Evolutionary conservation across 805 yeast genomes (phyloP).

Genomic region (Candida peoriensis): DNA sequence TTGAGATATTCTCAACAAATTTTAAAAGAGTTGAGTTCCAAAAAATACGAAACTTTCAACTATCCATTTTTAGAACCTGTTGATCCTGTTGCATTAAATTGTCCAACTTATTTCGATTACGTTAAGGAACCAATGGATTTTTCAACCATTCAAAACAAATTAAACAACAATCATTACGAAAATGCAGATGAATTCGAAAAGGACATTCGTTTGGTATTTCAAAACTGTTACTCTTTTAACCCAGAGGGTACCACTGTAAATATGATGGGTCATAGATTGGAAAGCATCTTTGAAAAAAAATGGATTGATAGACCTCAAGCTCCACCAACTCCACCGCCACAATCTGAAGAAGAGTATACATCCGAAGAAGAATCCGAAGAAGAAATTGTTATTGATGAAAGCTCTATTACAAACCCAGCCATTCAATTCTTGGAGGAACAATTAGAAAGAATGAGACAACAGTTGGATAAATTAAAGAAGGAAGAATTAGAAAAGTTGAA

Average conservation of each 20-base stretch:
- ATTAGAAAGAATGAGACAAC: constrained; percentile 76
- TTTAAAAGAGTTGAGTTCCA: constrained; percentile 73
- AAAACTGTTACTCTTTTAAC: constrained; percentile 86
- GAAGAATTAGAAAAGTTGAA: constrained; percentile 65
- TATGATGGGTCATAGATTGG: constrained; percentile 90
- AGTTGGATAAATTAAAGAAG: constrained; percentile 75
- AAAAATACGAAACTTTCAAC: constrained; percentile 78
- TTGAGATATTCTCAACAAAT: constrained; percentile 80
- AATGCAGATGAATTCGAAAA: constrained; percentile 81
- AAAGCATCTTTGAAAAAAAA: constrained; percentile 76
- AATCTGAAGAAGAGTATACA: constrained; percentile 30
- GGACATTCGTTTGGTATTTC: constrained; percentile 79
- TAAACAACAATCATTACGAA: constrained; percentile 83
- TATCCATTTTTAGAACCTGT: constrained; percentile 93
- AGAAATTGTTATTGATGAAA: constrained; percentile 56
- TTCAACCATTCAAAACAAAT: constrained; percentile 74
- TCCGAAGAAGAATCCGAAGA: constrained; percentile 48
- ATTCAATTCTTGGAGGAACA: constrained; percentile 86
- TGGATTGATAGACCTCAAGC: constrained; percentile 85
- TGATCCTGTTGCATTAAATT: constrained; percentile 88
- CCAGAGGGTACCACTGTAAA: constrained; percentile 98
- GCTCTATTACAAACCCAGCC: constrained; percentile 77
- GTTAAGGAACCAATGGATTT: constrained; percentile 95
- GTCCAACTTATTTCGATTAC: constrained; percentile 84
- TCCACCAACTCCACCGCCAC: constrained; percentile 30